Percentiles rank a stretch among this genome's conserved stretches.
phyloP scores from a whole-genome alignment of 805 yeast species.

The Starmera pachycereana region DNA sequence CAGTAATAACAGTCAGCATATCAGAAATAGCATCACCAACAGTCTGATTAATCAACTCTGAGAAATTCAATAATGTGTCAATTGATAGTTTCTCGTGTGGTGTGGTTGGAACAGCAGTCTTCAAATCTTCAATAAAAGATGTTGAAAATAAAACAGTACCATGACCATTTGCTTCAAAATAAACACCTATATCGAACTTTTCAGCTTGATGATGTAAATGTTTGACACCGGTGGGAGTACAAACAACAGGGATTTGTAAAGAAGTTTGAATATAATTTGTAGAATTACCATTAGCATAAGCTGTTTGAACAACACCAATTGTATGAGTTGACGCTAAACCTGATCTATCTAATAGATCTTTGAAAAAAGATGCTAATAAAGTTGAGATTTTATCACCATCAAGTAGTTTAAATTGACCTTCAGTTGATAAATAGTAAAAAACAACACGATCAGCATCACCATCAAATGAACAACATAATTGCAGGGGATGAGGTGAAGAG shows the following conservation, averaged over 20 bases:
- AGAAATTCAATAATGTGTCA: slow-evolving; percentile 45
- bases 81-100: slow-evolving; percentile 40
- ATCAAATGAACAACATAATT: slow-evolving; percentile 76
- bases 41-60: slow-evolving; percentile 80
- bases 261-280: slow-evolving; percentile 55
- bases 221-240: slow-evolving; percentile 94
- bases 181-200: slow-evolving; percentile 80
- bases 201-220: slow-evolving; percentile 89
- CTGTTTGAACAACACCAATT: slow-evolving; percentile 91
- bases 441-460: slow-evolving; percentile 97
- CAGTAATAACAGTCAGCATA: slow-evolving; percentile 63
- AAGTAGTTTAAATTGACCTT: slow-evolving; percentile 39
- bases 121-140: slow-evolving; percentile 31
- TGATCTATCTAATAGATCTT: slow-evolving; percentile 37
- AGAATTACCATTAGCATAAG: slow-evolving; percentile 93
- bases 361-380: slow-evolving; percentile 61
- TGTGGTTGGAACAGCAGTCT: slow-evolving; percentile 23
- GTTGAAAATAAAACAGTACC: slow-evolving; percentile 85
- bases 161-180: slow-evolving; percentile 99
- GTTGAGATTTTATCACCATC: slow-evolving; percentile 96
- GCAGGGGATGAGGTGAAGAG: slow-evolving; percentile 32
- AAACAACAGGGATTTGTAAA: slow-evolving; percentile 67
- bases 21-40: slow-evolving; percentile 99
- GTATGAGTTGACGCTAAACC: slow-evolving; percentile 20
- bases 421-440: slow-evolving; percentile 47